Percentiles rank a stretch among this genome's conserved stretches.
These are phyloP conservation scores for Didymella glomerata DNA, from an alignment of 2,329 filamentous ascomycete genomes.

Conservation along the genomic window DNA sequence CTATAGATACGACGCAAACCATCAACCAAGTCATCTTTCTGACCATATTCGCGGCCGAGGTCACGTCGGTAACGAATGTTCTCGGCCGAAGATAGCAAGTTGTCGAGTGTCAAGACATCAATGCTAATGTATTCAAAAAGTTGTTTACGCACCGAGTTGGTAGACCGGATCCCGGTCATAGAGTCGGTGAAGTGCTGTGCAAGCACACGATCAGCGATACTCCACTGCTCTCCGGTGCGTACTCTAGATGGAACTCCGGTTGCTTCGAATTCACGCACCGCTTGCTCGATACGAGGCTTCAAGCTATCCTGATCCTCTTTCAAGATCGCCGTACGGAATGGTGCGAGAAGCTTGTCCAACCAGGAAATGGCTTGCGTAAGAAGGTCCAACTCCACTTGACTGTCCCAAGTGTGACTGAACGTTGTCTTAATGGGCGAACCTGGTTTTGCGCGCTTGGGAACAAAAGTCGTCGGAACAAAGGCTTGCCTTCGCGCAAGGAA, in stretches of 20 bases:
- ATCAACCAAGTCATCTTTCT: background rate
- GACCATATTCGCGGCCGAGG: background rate
- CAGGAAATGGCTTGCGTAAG: background rate
- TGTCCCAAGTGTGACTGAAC: background rate
- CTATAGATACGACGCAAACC: background rate
- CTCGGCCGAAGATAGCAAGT: background rate
- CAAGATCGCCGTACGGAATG: background rate
- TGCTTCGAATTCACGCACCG: background rate
- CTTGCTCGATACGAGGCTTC: background rate
- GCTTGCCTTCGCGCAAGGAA: background rate
- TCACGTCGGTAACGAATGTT: background rate
- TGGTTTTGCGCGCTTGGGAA: background rate
- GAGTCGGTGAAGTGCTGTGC: background rate
- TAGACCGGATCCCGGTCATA: background rate
- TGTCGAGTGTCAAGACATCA: background rate
- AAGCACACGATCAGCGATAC: background rate
- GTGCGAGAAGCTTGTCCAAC: background rate
- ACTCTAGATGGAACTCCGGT: background rate
- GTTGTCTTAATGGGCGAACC: background rate
- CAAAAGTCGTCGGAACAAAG: background rate
- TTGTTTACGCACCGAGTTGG: background rate
- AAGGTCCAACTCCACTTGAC: background rate
- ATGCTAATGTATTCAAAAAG: background rate
- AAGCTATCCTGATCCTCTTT: background rate
- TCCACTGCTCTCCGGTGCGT: background rate